A percentile compares a stretch with the other conserved stretches of the same genome.
Conservation (phyloP, 2,329 filamentous ascomycete genomes). For the Aspergillus carbonarius region DNA sequence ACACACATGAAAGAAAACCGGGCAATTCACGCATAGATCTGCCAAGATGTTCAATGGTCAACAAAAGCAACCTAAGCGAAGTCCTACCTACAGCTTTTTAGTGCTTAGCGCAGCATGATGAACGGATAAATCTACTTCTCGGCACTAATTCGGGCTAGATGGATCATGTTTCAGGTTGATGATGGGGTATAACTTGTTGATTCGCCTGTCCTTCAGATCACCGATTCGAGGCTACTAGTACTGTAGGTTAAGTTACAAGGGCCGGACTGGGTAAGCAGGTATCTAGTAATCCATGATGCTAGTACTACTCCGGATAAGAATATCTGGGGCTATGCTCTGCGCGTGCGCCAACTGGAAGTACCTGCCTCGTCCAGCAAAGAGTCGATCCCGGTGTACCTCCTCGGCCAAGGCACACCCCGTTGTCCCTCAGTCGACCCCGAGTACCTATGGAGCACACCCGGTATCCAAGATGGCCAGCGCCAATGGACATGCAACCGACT, state of each 20-base stretch:
- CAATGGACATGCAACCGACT: slow-evolving; percentile 1
- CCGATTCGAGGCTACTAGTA: neutral
- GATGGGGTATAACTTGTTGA: neutral
- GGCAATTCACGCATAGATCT: too few relatives aligned
- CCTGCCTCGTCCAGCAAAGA: too few relatives aligned
- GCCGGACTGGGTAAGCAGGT: too few relatives aligned
- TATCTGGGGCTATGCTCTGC: too few relatives aligned
- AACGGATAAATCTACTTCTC: neutral
- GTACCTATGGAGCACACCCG: neutral
- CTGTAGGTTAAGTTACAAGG: neutral
- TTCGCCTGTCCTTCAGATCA: neutral
- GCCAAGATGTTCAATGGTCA: too few relatives aligned
- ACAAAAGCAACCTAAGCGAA: too few relatives aligned
- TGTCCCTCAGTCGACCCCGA: neutral
- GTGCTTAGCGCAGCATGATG: neutral
- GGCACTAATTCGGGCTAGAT: neutral
- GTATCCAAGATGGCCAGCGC: neutral
- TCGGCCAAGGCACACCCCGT: neutral
- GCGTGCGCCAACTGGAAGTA: too few relatives aligned
- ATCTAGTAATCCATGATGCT: too few relatives aligned
- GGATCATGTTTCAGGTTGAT: neutral
- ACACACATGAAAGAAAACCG: too few relatives aligned
- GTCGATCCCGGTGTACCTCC: neutral
- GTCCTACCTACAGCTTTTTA: neutral
- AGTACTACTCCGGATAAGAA: too few relatives aligned